Conservation (phyloP, 768 basidiomycete genomes). For the Auricularia sp. region DNA sequence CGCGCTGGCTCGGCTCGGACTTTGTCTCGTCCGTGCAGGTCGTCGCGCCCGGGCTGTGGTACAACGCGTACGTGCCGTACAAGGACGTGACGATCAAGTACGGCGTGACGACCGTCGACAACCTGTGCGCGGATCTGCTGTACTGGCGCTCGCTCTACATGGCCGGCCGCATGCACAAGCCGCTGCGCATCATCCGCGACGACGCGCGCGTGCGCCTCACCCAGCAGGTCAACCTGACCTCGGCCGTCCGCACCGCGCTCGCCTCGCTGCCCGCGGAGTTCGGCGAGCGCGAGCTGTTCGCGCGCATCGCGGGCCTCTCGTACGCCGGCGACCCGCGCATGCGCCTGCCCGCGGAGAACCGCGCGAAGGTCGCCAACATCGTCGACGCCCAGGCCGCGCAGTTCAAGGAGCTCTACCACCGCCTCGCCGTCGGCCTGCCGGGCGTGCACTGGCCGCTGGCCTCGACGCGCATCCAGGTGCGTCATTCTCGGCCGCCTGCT, state of each 20-base stretch:
- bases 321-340: constrained; percentile 91
- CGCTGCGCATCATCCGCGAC: constrained; percentile 84
- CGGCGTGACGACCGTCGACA: constrained; percentile 86
- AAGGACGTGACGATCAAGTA: constrained; percentile 81
- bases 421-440: constrained; percentile 65
- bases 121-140: constrained; percentile 78
- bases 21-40: constrained; percentile 75
- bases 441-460: constrained; percentile 64
- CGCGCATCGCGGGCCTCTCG: constrained; percentile 73
- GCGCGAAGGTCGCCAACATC: constrained; percentile 89
- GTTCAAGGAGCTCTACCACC: constrained; percentile 81
- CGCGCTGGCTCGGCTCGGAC: constrained; percentile 71
- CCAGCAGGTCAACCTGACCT: constrained; percentile 87
- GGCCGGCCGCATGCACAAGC: constrained; percentile 95
- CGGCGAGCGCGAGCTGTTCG: constrained; percentile 71
- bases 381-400: constrained; percentile 71
- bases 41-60: constrained; percentile 84
- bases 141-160: constrained; percentile 92
- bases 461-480: constrained; percentile 34
- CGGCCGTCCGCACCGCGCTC: constrained; percentile 82
- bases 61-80: constrained; percentile 81
- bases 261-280: constrained; percentile 78
- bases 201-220: constrained; percentile 86
- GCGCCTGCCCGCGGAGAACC: constrained; percentile 89
- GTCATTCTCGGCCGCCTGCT: neutral